Percentiles rank a stretch among this genome's conserved stretches.
Conservation (phyloP, 805 yeast genomes). For the Ogataea dorogensis region DNA sequence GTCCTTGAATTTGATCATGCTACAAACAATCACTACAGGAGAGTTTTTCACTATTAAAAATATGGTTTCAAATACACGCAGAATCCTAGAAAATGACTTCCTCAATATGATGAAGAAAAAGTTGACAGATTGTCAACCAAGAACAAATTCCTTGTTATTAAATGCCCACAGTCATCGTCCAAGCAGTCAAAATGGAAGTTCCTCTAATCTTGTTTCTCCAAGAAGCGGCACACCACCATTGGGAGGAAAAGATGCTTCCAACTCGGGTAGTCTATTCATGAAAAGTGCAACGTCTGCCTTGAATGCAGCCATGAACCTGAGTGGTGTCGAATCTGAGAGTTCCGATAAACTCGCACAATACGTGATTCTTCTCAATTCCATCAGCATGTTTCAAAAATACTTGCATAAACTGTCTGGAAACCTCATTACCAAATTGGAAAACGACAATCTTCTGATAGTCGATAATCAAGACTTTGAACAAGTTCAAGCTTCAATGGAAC, state of each 20-base stretch:
- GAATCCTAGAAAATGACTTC: conserved; percentile 63
- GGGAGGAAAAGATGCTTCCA: conserved; percentile 18
- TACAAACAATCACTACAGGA: conserved; percentile 71
- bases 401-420: conserved; percentile 51
- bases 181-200: conserved; percentile 23
- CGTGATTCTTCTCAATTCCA: conserved; percentile 68
- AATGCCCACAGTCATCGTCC: conserved; percentile 20
- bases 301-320: conserved; percentile 35
- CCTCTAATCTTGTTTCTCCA: conserved; percentile 26
- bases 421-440: conserved; percentile 28
- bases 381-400: conserved; percentile 61
- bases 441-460: conserved; percentile 31
- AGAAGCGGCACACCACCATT: conserved; percentile 33
- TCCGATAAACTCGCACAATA: conserved; percentile 54
- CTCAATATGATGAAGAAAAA: conserved; percentile 52
- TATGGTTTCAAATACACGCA: conserved; percentile 53
- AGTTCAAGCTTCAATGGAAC: conserved; percentile 25
- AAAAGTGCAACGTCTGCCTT: conserved; percentile 42
- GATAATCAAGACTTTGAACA: conserved; percentile 32
- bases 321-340: conserved; percentile 42
- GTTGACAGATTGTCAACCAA: conserved; percentile 44
- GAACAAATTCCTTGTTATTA: conserved; percentile 30
- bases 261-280: conserved; percentile 36
- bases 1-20: conserved; percentile 64
- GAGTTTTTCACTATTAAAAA: conserved; percentile 53